These are phyloP conservation scores for Millerago galiae DNA, from an alignment of 805 yeast genomes.

Conservation along the genomic window DNA sequence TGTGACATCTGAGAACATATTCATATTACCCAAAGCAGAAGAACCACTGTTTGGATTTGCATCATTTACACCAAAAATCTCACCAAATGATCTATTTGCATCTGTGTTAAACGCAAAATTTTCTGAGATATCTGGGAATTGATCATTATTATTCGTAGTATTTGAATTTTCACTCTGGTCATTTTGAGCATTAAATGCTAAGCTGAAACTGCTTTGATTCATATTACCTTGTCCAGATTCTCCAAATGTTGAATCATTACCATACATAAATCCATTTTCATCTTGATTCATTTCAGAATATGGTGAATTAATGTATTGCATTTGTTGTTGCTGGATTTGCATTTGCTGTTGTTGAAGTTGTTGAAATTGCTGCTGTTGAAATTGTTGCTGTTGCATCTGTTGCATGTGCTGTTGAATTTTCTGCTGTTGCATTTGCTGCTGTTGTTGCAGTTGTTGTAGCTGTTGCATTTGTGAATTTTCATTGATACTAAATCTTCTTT, in stretches of 20 bases:
- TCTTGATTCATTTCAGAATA: background rate
- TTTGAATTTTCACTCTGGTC: slow-evolving; percentile 6
- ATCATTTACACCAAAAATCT: slow-evolving; percentile 13
- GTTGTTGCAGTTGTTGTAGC: background rate
- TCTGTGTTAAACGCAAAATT: slow-evolving; percentile 8
- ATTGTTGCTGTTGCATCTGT: background rate
- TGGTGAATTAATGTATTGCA: background rate
- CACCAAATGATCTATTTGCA: slow-evolving; percentile 14
- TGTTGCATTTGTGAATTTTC: background rate
- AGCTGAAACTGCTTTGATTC: slow-evolving; percentile 5
- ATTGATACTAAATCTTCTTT: slow-evolving; percentile 1
- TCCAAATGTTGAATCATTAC: slow-evolving; percentile 1
- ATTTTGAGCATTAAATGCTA: slow-evolving; percentile 6
- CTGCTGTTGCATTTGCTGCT: background rate
- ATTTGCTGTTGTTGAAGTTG: background rate
- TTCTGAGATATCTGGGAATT: slow-evolving; percentile 12
- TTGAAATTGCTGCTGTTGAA: background rate
- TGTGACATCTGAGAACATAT: slow-evolving; percentile 1
- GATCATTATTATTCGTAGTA: slow-evolving; percentile 7
- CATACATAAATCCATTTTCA: slow-evolving; percentile 1
- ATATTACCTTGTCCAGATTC: slow-evolving; percentile 7
- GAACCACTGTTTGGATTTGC: slow-evolving; percentile 1
- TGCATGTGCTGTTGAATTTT: background rate
- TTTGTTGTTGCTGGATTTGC: background rate
- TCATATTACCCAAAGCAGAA: slow-evolving; percentile 5